Conservation (phyloP, 768 basidiomycete genomes). For the Suillus luteus region DNA sequence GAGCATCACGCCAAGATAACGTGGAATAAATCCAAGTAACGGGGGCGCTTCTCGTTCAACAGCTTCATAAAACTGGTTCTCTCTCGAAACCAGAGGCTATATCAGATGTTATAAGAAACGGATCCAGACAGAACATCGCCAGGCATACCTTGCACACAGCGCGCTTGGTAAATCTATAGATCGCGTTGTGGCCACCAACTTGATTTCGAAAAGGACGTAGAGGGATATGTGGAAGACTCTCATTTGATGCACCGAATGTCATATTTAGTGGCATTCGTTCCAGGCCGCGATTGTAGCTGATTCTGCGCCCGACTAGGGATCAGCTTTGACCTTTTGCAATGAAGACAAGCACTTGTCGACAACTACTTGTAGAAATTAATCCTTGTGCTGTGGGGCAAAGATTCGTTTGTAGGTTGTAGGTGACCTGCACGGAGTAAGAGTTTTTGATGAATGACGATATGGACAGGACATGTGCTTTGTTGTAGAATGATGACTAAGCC, state of each 20-base stretch:
- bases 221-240: constrained; percentile 83
- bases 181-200: constrained; percentile 95
- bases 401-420: neutral
- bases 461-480: constrained; percentile 36
- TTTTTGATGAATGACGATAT: constrained; percentile 36
- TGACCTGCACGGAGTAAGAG: constrained; percentile 10
- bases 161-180: constrained; percentile 96
- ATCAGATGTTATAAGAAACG: constrained; percentile 18
- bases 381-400: neutral
- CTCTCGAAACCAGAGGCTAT: constrained; percentile 93
- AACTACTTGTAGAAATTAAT: neutral
- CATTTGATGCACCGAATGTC: constrained; percentile 50
- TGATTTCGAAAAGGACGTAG: constrained; percentile 95
- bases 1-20: constrained; percentile 97
- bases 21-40: constrained; percentile 91
- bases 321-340: neutral
- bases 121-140: constrained; percentile 10
- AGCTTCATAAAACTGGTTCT: constrained; percentile 97
- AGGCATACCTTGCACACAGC: constrained; percentile 94
- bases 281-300: constrained; percentile 19
- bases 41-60: constrained; percentile 94
- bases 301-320: neutral
- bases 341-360: neutral
- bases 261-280: constrained; percentile 40
- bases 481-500: constrained; percentile 35